Conservation (phyloP, 371 early-diverging fungal genomes). For the Coemansia sp. region DNA sequence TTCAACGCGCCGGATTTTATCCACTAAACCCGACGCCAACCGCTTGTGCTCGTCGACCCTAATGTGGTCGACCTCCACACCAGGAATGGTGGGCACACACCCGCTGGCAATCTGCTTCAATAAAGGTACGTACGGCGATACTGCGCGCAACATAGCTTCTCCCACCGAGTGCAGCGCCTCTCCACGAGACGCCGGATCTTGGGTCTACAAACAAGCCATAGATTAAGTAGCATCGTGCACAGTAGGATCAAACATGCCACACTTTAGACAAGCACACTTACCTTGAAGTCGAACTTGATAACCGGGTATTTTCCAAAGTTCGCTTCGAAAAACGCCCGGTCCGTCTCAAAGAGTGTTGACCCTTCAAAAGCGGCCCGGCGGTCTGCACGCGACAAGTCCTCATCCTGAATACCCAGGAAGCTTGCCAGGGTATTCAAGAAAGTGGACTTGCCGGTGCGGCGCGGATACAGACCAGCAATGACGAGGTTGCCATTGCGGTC, state of each 20-base stretch:
- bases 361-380: neutral
- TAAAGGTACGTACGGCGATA: too few relatives aligned
- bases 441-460: conserved; percentile 16
- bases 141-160: neutral
- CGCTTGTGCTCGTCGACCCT: too few relatives aligned
- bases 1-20: too few relatives aligned
- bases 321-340: conserved; percentile 1
- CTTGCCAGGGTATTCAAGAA: conserved; percentile 3
- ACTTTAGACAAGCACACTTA: neutral
- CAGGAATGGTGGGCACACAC: too few relatives aligned
- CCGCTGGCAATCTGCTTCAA: too few relatives aligned
- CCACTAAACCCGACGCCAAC: too few relatives aligned
- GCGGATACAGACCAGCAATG: conserved; percentile 11
- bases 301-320: conserved; percentile 15
- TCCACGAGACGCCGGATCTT: neutral
- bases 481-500: neutral
- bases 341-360: neutral
- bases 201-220: neutral
- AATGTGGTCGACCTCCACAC: too few relatives aligned
- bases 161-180: neutral
- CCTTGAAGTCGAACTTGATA: conserved; percentile 3
- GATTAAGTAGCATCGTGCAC: too few relatives aligned
- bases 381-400: neutral
- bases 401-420: neutral
- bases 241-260: neutral